Evolutionary conservation across 192 early-diverging fungal genomes (phyloP).

Genomic region (Podila minutissima): DNA sequence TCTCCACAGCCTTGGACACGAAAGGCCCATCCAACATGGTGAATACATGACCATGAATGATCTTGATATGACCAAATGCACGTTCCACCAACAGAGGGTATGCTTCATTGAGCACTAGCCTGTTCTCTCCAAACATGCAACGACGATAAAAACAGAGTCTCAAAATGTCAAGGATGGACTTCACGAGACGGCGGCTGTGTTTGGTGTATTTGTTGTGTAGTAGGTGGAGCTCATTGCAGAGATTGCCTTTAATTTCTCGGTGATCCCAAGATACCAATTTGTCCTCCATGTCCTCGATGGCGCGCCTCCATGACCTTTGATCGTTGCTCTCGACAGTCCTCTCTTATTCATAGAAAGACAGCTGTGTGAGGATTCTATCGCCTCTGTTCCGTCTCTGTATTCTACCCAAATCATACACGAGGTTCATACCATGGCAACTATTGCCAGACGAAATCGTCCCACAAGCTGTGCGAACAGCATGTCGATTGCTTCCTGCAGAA

Average conservation of each 20-base stretch:
- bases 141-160: not conserved
- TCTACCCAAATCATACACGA: not conserved
- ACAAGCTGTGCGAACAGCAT: constrained; percentile 7
- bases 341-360: not conserved
- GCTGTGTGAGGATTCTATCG: no score
- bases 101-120: not conserved
- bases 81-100: not conserved
- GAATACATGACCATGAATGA: constrained; percentile 17
- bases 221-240: not conserved
- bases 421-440: not conserved
- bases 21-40: constrained; percentile 36
- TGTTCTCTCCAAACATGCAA: not conserved
- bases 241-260: not conserved
- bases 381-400: not conserved
- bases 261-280: not conserved
- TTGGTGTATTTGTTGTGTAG: constrained; percentile 5
- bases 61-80: constrained; percentile 31
- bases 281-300: not conserved
- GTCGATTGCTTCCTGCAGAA: no score
- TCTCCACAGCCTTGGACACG: not conserved
- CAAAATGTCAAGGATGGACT: constrained; percentile 3
- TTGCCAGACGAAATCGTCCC: constrained; percentile 5
- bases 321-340: not conserved
- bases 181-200: not conserved
- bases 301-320: not conserved